These are phyloP conservation scores for Aspergillus sp. DNA, from an alignment of 2,329 filamentous ascomycete species.

Conservation along the genomic window DNA sequence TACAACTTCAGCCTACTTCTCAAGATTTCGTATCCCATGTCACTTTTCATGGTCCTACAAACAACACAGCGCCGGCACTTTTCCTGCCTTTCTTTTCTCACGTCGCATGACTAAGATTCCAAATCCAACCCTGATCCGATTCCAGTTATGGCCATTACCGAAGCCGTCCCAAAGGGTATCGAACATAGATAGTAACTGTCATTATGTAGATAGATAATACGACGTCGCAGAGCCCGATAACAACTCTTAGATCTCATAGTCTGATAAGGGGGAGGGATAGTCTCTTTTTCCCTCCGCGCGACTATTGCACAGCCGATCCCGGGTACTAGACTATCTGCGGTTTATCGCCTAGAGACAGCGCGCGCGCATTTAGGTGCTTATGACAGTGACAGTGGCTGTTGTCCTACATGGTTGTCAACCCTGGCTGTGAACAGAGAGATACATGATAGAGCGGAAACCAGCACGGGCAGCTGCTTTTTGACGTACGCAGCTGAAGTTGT, in stretches of 20 bases:
- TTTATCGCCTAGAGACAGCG: not conserved
- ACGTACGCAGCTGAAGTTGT: conserved; percentile 7
- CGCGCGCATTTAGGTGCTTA: conserved; percentile 9
- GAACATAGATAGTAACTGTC: not conserved
- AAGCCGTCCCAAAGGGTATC: not conserved
- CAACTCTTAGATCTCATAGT: not conserved
- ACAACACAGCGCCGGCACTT: not conserved
- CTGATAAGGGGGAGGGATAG: not conserved
- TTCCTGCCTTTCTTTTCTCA: not conserved
- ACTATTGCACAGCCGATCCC: not conserved
- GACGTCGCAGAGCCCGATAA: not conserved
- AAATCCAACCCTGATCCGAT: not conserved
- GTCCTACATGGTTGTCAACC: conserved; percentile 4
- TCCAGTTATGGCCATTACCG: not conserved
- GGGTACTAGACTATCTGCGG: not conserved
- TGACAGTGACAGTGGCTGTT: conserved; percentile 4
- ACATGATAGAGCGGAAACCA: not conserved
- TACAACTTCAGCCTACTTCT: not conserved
- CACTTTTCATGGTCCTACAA: no score
- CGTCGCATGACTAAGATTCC: conserved; percentile 1
- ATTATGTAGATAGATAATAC: not conserved
- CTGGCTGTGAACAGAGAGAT: not conserved
- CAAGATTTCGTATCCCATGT: not conserved
- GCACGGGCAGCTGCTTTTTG: not conserved
- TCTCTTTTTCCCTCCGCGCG: not conserved